Evolutionary conservation across 139 green algal species (phyloP).

Genomic region (Tetraselmis striata): DNA sequence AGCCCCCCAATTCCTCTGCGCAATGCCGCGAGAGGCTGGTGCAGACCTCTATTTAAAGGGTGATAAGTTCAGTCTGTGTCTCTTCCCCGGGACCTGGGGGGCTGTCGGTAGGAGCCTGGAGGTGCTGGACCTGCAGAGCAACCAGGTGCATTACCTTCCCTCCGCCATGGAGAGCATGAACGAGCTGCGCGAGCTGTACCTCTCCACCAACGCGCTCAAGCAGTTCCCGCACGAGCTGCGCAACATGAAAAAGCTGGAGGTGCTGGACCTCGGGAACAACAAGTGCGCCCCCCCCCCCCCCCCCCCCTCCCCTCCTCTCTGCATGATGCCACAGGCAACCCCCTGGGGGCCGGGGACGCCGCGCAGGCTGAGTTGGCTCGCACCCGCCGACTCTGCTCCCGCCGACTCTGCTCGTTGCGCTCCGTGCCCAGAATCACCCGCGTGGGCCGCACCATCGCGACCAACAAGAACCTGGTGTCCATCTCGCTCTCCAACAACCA

Average conservation of each 20-base stretch:
- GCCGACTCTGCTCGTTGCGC: no score
- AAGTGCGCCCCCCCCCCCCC: not conserved
- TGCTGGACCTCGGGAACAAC: conserved; percentile 7
- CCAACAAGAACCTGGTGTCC: not conserved
- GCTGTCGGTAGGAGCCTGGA: not conserved
- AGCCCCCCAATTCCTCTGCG: no score
- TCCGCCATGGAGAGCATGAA: not conserved
- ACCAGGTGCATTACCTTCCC: conserved; percentile 1
- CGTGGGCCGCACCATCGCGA: conserved; percentile 2
- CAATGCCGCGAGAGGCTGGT: no score
- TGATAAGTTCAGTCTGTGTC: no score
- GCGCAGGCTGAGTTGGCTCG: no score
- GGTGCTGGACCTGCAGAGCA: conserved; percentile 6
- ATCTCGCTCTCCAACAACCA: not conserved
- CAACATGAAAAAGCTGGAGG: not conserved
- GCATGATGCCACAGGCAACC: no score
- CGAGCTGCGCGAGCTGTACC: conserved; percentile 1
- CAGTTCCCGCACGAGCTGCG: conserved; percentile 13
- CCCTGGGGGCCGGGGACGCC: no score
- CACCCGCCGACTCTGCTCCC: no score
- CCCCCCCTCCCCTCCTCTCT: no score
- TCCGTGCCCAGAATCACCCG: not conserved
- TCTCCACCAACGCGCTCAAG: not conserved
- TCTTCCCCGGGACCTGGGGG: no score
- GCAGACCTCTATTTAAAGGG: no score